Base-by-base conservation (phyloP, 768 basidiomycete species). In the Filobasidium floriforme region DNA sequence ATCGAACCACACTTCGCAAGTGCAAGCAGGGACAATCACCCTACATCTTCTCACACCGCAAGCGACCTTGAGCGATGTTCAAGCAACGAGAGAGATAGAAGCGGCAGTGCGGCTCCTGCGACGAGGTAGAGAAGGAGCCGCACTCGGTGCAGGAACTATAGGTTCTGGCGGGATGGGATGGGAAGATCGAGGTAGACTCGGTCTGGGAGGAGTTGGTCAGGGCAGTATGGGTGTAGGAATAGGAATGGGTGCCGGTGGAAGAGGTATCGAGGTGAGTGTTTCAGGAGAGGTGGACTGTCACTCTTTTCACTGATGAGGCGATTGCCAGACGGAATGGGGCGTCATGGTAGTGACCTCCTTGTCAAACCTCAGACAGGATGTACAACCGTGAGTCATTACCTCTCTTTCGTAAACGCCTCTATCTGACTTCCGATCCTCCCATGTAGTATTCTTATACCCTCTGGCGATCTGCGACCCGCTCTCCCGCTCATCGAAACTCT, bases 21-120 rank as follows among this genome's bases (percentile, higher is more conserved):
- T 37, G 9, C 32, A 37, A 37, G 32, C 9, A 37, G 32, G 32
- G 32, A 24, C 22, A n/a, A 57, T 57, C n/a, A 57, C 54, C 15
- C 29, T 57, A 4, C 54, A 57, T 24, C 54, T 57, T 15, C 54
- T 57, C n/a, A 57, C 54, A 15, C 54, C 54, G 4, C 24, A 14
- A 26, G 18, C 54, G 29, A 24, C 15, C 14, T 57, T 57, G 54
- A 57, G 24, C 15, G 54, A 57, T 19, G 54, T 57, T 6, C 54
- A 57, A 15, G 54, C 54, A 24, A 32, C 54, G 24, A 57, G 54
- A 15, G 54, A 57, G 54, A 32, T 57, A 2, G 54, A 57, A n/a
- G 29, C 22, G 22, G 54, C 54, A 4, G 54, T 57, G 7, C 22
- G 54, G 15, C 26, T 24, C 3, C 15, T 57, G 54, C 7, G 54